Percentiles rank a stretch among this genome's conserved stretches.
Evolutionary conservation across 306 rosid species (phyloP).

Genomic region (Sophora flavescens): DNA sequence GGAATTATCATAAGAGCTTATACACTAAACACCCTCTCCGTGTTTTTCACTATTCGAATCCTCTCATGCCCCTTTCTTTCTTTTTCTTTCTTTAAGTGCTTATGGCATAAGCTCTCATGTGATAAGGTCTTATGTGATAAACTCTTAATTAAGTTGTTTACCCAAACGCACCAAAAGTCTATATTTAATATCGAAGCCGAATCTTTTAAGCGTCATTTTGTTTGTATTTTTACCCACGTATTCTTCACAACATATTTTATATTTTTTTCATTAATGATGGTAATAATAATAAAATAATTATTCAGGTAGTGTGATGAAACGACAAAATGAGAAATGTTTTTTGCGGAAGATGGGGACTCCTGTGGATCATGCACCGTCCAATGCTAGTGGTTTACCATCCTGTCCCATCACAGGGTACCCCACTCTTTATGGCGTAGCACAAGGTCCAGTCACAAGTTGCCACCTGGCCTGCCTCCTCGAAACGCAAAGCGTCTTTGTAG

Average conservation of each 20-base stretch:
- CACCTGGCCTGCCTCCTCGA: not conserved
- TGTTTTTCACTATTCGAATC: too few relatives aligned
- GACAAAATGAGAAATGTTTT: not conserved
- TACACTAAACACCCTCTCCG: too few relatives aligned
- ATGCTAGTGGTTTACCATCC: not conserved
- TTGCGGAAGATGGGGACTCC: not conserved
- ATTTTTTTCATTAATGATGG: too few relatives aligned
- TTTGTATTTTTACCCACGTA: not conserved
- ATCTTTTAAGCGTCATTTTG: not conserved
- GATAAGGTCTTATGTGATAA: too few relatives aligned
- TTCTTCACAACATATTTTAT: not conserved
- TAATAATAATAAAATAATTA: too few relatives aligned
- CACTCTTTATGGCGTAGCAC: constrained; percentile 4
- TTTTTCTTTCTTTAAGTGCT: too few relatives aligned
- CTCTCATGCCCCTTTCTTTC: too few relatives aligned
- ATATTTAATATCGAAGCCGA: not conserved
- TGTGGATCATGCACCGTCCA: not conserved
- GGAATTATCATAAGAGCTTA: too few relatives aligned
- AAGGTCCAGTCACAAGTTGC: constrained; percentile 15
- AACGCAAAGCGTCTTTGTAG: constrained; percentile 28
- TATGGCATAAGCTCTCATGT: too few relatives aligned
- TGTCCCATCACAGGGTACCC: constrained; percentile 20
- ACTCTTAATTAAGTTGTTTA: too few relatives aligned
- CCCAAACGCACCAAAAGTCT: too few relatives aligned
- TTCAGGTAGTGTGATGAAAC: too few relatives aligned